Percentiles rank a stretch among this genome's conserved stretches.
Evolutionary conservation across 441 rosid genomes (phyloP).

Genomic region (Euphorbia schlechtendalii): DNA sequence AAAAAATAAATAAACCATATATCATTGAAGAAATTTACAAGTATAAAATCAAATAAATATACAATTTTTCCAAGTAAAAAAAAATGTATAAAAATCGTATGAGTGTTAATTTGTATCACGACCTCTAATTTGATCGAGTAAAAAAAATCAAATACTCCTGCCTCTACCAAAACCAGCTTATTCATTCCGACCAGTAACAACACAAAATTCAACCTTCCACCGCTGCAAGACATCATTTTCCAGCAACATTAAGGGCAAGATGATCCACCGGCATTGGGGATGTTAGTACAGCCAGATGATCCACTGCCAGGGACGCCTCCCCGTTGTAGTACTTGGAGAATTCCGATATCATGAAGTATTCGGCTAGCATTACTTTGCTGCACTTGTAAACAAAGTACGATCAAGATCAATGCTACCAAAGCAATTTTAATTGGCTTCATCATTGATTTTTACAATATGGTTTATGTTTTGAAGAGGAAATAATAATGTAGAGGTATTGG

Average conservation of each 20-base stretch:
- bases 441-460: no score
- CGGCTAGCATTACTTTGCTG: constrained; percentile 30
- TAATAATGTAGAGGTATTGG: not conserved
- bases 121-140: no score
- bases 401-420: constrained; percentile 18
- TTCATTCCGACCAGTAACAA: constrained; percentile 20
- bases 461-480: not conserved
- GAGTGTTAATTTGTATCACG: no score
- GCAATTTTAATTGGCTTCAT: constrained; percentile 20
- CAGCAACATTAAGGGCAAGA: constrained; percentile 27
- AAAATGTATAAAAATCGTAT: no score
- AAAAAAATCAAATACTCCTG: no score
- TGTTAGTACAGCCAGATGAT: constrained; percentile 55
- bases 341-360: constrained; percentile 17
- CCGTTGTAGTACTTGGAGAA: constrained; percentile 39
- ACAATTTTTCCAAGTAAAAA: no score
- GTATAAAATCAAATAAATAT: no score
- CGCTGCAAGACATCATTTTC: constrained; percentile 13
- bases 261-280: constrained; percentile 37
- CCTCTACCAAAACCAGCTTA: no score
- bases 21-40: no score
- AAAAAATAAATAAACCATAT: no score
- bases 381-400: constrained; percentile 22
- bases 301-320: constrained; percentile 35
- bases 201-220: constrained; percentile 24